phyloP scores from a whole-genome alignment of 2,329 filamentous ascomycete species.

The Verticillium nubilum region DNA sequence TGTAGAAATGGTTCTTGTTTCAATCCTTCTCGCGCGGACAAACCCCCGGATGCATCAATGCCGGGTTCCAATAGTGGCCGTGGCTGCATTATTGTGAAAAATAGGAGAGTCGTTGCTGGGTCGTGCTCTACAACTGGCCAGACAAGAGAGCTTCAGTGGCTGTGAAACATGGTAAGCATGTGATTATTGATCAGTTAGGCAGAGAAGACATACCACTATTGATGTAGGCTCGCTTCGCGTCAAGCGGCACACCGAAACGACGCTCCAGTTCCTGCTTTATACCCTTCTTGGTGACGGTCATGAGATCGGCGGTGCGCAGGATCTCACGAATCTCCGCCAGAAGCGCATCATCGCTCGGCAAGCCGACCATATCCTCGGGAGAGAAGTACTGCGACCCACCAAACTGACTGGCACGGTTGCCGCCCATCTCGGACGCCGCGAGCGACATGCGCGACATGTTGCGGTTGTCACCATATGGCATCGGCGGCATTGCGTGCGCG shows the following conservation, averaged over 20 bases:
- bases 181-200: conserved; percentile 19
- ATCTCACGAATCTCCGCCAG: conserved; percentile 94
- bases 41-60: not conserved
- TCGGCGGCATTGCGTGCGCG: conserved; percentile 32
- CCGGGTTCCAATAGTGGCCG: not conserved
- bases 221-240: conserved; percentile 88
- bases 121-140: conserved; percentile 57
- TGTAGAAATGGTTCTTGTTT: not conserved
- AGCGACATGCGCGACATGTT: conserved; percentile 71
- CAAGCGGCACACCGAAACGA: conserved; percentile 80
- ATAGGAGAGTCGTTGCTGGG: not conserved
- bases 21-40: not conserved
- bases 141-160: conserved; percentile 77
- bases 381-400: conserved; percentile 54
- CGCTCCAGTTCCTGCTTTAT: conserved; percentile 91
- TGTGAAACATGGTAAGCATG: conserved; percentile 20
- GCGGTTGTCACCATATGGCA: conserved; percentile 40
- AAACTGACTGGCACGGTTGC: conserved; percentile 56
- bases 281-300: conserved; percentile 98
- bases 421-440: conserved; percentile 62
- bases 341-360: conserved; percentile 85
- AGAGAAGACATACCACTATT: conserved; percentile 66
- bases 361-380: conserved; percentile 62
- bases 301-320: conserved; percentile 83
- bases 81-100: not conserved